Percentiles rank a stretch among this genome's conserved stretches.
phyloP scores from a whole-genome alignment of 2,329 filamentous ascomycete species.

The Mycosphaerella arachidis region DNA sequence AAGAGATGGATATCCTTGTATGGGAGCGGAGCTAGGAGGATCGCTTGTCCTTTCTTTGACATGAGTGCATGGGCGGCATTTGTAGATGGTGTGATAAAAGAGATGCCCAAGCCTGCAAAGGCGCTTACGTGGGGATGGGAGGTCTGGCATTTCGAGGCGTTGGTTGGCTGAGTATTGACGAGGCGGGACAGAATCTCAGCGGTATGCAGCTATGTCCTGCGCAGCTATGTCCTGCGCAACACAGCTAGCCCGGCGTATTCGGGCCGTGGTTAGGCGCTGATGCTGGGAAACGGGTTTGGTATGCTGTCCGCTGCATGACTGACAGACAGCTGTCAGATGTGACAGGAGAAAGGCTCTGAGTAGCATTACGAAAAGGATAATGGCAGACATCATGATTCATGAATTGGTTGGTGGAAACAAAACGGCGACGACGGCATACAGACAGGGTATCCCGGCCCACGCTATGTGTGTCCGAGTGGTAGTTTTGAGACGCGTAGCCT shows the following conservation, averaged over 20 bases:
- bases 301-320: background rate
- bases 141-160: background rate
- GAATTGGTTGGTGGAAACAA: background rate
- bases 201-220: background rate
- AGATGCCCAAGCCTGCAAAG: background rate
- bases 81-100: background rate
- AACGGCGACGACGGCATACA: background rate
- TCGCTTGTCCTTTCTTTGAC: background rate
- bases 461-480: background rate
- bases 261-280: background rate
- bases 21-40: background rate
- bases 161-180: background rate
- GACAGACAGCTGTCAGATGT: background rate
- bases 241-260: background rate
- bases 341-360: background rate
- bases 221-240: background rate
- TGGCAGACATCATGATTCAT: background rate
- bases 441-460: background rate
- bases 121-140: background rate
- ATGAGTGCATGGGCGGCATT: background rate
- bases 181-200: background rate
- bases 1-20: background rate
- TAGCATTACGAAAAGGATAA: background rate
- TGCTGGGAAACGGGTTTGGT: background rate
- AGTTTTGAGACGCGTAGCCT: background rate